Conservation (phyloP, 495 filamentous ascomycete genomes). For the Penicillium turbatum region DNA sequence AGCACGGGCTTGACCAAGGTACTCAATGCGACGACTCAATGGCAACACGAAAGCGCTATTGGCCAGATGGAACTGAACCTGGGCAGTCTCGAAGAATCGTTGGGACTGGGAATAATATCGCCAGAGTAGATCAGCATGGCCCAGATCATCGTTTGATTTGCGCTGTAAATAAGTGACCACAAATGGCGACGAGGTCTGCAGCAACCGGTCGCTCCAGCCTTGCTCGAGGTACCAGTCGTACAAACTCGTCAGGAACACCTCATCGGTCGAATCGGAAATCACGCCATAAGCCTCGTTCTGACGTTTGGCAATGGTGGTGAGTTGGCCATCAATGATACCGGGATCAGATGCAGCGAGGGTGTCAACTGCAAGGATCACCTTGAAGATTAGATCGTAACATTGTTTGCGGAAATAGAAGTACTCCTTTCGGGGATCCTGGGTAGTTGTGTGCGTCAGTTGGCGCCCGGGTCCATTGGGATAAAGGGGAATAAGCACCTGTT, state of each 20-base stretch:
- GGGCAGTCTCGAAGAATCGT: conserved; percentile 77
- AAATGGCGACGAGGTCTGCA: conserved; percentile 75
- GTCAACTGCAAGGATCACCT: conserved; percentile 73
- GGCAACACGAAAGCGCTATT: conserved; percentile 70
- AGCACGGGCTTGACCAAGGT: conserved; percentile 79
- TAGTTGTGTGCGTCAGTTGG: conserved; percentile 11
- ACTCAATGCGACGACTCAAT: conserved; percentile 77
- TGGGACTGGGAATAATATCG: conserved; percentile 76
- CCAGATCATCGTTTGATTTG: conserved; percentile 60
- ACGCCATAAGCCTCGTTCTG: conserved; percentile 82
- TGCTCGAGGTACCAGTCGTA: conserved; percentile 95
- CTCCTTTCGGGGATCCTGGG: conserved; percentile 61
- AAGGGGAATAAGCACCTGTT: conserved; percentile 36
- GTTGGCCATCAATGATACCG: conserved; percentile 70
- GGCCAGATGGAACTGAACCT: conserved; percentile 78
- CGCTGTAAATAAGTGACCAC: conserved; percentile 83
- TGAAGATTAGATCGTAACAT: conserved; percentile 80
- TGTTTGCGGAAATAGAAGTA: conserved; percentile 65
- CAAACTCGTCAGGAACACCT: conserved; percentile 87
- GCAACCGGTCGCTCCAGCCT: conserved; percentile 75
- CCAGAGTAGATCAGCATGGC: conserved; percentile 89
- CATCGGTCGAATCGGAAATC: conserved; percentile 78
- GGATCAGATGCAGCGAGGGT: conserved; percentile 58
- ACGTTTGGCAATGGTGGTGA: conserved; percentile 67
- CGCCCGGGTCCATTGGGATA: not conserved